These are phyloP conservation scores for Guadua angustifolia DNA, from an alignment of 176 grass and related monocot genomes.

Conservation along the genomic window DNA sequence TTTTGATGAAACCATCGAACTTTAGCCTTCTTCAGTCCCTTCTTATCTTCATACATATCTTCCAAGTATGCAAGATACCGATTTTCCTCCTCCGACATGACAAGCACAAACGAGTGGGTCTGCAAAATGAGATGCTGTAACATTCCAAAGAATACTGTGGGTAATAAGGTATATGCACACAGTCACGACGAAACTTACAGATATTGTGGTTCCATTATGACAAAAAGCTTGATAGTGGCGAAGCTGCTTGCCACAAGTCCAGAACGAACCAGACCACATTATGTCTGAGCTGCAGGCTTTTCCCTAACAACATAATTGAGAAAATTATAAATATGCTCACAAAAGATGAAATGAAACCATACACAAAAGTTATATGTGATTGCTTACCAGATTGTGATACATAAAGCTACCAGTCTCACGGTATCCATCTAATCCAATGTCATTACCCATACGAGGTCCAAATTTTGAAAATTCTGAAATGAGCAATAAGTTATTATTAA, in stretches of 20 bases:
- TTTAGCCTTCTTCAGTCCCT: constrained; percentile 97
- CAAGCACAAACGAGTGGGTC: constrained; percentile 86
- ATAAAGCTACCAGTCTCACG: constrained; percentile 47
- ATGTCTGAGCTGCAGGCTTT: constrained; percentile 72
- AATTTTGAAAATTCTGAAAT: constrained; percentile 58
- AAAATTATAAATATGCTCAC: neutral
- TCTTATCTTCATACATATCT: constrained; percentile 99
- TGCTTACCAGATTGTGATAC: constrained; percentile 59
- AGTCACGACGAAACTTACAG: constrained; percentile 55
- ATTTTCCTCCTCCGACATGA: constrained; percentile 91
- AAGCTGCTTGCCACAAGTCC: constrained; percentile 92
- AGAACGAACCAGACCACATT: constrained; percentile 87
- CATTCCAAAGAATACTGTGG: neutral
- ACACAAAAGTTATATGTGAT: constrained; percentile 30
- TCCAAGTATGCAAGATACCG: constrained; percentile 96
- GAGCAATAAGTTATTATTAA: neutral
- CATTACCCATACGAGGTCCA: constrained; percentile 35
- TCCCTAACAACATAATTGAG: constrained; percentile 48
- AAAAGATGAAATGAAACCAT: constrained; percentile 32
- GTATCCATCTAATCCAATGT: constrained; percentile 57
- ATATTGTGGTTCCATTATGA: constrained; percentile 80
- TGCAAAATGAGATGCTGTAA: constrained; percentile 49
- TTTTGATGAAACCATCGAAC: constrained; percentile 99
- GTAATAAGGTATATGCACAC: neutral
- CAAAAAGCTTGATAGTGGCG: constrained; percentile 85